Evolutionary conservation across 208 protist genomes (phyloP), one percentile per base, ranked within the genome.

Genomic region (Trypanosoma cruzi): DNA sequence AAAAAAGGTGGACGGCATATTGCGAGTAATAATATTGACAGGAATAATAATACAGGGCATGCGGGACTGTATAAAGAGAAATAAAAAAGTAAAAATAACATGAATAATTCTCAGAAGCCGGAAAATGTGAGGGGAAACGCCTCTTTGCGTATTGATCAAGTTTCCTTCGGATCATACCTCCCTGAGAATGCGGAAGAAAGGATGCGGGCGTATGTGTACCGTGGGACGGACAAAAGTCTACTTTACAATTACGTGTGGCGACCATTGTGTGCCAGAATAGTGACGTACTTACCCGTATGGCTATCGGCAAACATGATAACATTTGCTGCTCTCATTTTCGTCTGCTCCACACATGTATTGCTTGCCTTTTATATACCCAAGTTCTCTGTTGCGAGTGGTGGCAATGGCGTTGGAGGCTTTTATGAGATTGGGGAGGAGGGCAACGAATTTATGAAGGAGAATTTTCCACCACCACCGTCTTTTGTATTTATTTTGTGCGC

Each of bases 301-400:
- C 68, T 96, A 13, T 77, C 89, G 11, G 80, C 93, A 13, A 96
- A 96, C 73, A 74, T 86, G 0, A 97, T 98, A 55, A 98, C 90
- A 5, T 62, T 98, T 24, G 53, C 68, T 14, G 95, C 89, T 8
- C 80, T 98, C 1, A 46, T 88, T 24, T 75, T 82, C 49, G 87
- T 95, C 18, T 76, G 80, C 53, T 2, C 86, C 34, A 80, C 85
- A 24, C 88, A 95, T 62, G 28, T 70, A 20, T 49, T 94, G 24
- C 34, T 94, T 31, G 77, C 80, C 1, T 89, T 78, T 62, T 86
- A 92, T 73, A 86, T 92, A 75, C 87, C 90, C 10, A 81, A 85
- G 28, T 60, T 95, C 24, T 78, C 79, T 2, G 85, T 89, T n/a
- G n/a, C n/a, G n/a, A n/a, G n/a, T n/a, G n/a, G n/a, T n/a, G n/a